Evolutionary conservation across 495 filamentous ascomycete genomes (phyloP).

Genomic region (Penicillium coffeae): DNA sequence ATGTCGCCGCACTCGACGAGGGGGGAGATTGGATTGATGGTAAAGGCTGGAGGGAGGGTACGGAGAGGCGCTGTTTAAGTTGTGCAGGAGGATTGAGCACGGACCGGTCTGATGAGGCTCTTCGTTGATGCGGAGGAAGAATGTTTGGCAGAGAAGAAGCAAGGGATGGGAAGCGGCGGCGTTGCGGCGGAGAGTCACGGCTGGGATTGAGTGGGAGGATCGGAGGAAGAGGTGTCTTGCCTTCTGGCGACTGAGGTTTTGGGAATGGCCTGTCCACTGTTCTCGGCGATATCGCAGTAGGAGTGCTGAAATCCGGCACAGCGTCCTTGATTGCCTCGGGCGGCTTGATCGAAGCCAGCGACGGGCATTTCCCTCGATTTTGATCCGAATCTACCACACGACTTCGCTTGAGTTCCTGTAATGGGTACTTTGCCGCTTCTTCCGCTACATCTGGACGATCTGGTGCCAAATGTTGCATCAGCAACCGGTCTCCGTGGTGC

Average conservation of each 20-base stretch:
- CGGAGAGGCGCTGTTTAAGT: slow-evolving; percentile 1
- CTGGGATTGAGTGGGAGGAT: slow-evolving; percentile 3
- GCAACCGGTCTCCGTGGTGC: slow-evolving; percentile 41
- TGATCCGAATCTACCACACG: neutral
- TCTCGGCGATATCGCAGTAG: neutral
- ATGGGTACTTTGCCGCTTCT: slow-evolving; percentile 17
- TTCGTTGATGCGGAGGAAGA: neutral
- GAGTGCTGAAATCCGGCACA: neutral
- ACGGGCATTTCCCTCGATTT: neutral
- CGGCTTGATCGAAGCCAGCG: neutral
- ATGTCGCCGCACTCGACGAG: slow-evolving; percentile 29
- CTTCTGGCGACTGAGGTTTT: neutral
- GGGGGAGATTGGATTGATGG: slow-evolving; percentile 23
- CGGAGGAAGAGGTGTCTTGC: slow-evolving; percentile 1
- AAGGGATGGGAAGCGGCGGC: slow-evolving; percentile 12
- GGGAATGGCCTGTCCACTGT: neutral
- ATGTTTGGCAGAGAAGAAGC: neutral
- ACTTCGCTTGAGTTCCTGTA: slow-evolving; percentile 13
- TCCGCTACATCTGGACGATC: slow-evolving; percentile 44
- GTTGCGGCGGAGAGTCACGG: slow-evolving; percentile 1
- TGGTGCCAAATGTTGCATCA: slow-evolving; percentile 44
- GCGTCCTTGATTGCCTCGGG: neutral
- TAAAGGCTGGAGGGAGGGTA: slow-evolving; percentile 13
- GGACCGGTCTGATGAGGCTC: neutral
- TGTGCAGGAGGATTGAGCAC: slow-evolving; percentile 2